Percentiles rank a stretch among this genome's conserved stretches.
phyloP scores from a whole-genome alignment of 192 early-diverging fungal species.

The Diversispora eburnea region DNA sequence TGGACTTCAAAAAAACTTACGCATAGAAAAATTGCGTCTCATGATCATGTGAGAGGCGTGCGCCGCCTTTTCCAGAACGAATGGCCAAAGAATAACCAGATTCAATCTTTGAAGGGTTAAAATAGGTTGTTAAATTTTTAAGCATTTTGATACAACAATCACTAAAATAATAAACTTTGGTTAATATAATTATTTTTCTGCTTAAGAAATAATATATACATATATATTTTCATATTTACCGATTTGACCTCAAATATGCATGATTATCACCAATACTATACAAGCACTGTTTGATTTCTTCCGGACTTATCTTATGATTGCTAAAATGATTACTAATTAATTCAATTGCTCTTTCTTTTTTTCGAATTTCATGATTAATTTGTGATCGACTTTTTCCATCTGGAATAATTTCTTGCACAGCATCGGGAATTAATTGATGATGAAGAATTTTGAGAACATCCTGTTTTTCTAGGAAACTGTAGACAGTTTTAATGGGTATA shows the following conservation, averaged over 20 bases:
- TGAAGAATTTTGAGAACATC: slow-evolving; percentile 66
- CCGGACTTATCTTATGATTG: slow-evolving; percentile 47
- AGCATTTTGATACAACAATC: slow-evolving; percentile 96
- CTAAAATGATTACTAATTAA: slow-evolving; percentile 74
- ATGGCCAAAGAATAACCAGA: slow-evolving; percentile 75
- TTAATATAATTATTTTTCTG: neutral
- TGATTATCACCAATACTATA: slow-evolving; percentile 99
- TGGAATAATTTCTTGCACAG: slow-evolving; percentile 69
- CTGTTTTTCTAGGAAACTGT: slow-evolving; percentile 66
- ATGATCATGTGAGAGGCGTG: slow-evolving; percentile 90
- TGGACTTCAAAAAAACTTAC: slow-evolving; percentile 3
- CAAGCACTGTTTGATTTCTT: slow-evolving; percentile 78
- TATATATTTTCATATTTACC: slow-evolving; percentile 38
- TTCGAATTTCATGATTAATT: slow-evolving; percentile 81
- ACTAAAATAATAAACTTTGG: slow-evolving; percentile 33
- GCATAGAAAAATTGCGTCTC: slow-evolving; percentile 91
- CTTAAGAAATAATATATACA: neutral
- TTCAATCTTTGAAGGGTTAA: slow-evolving; percentile 63
- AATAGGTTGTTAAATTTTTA: slow-evolving; percentile 66
- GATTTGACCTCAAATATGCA: slow-evolving; percentile 80
- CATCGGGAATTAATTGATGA: slow-evolving; percentile 72
- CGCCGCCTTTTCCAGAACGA: slow-evolving; percentile 72
- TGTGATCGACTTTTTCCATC: slow-evolving; percentile 61
- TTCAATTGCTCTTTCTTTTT: slow-evolving; percentile 92
- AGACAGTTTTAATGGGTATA: slow-evolving; percentile 86